Conservation (phyloP, 148 eudicot species). For the Limonium bicolor region DNA sequence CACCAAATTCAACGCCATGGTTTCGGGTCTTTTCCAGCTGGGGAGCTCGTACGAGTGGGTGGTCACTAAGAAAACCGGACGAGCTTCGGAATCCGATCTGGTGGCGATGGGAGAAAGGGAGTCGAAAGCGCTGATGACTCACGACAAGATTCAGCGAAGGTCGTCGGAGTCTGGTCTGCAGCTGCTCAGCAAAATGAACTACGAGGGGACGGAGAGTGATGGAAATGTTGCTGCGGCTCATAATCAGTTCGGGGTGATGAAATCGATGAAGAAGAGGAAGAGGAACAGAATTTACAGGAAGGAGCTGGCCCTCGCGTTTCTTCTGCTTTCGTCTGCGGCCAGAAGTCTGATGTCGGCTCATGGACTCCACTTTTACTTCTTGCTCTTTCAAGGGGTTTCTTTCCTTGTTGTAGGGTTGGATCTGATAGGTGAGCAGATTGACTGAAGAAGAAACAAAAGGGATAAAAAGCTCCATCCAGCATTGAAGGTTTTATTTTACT, state of each 20-base stretch:
- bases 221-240: too few species aligned
- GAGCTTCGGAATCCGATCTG: constrained; percentile 48
- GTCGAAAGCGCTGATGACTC: constrained; percentile 13
- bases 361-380: constrained; percentile 51
- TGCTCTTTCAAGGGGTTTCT: constrained; percentile 50
- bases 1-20: constrained; percentile 60
- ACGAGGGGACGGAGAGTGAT: too few species aligned
- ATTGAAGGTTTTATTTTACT: too few species aligned
- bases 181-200: constrained; percentile 21
- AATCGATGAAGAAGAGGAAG: constrained; percentile 15
- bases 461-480: too few species aligned
- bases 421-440: constrained; percentile 52
- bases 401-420: constrained; percentile 53
- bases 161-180: constrained; percentile 44
- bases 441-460: too few species aligned
- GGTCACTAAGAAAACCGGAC: constrained; percentile 56
- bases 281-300: constrained; percentile 33
- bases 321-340: constrained; percentile 45
- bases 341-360: constrained; percentile 48
- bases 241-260: constrained; percentile 11
- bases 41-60: constrained; percentile 68
- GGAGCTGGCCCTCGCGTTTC: constrained; percentile 50
- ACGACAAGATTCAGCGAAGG: constrained; percentile 35
- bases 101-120: constrained; percentile 41
- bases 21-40: constrained; percentile 50